Base-by-base conservation (phyloP, 176 grass and related monocot species). In the Pontederia crassipes region DNA sequence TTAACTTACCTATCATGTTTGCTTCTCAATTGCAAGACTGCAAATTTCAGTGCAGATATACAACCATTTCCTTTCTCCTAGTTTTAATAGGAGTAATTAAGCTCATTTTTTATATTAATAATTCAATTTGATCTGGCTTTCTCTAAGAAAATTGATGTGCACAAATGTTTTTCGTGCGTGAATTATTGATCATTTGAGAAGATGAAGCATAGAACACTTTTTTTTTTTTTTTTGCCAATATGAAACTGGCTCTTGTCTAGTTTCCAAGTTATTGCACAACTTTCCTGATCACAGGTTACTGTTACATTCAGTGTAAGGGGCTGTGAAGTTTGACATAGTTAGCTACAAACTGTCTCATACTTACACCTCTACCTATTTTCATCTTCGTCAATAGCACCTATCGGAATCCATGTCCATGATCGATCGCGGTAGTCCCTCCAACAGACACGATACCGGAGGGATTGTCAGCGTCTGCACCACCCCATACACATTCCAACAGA, bases 401-500 rank as follows among this genome's bases (percentile, higher is more conserved):
- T 74, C 26, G 29, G 15, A 73, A 49, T 50, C 79, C 9, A 9
- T 70, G 0, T 84, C 78, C 0, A 57, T 49, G n/a, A 58, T 7
- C 53, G 60, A 74, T 28, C 29, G 35, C 0, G 90, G 90, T 52
- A 68, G 47, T 57, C 90, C 90, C 0, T 76, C 77, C 26, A 68
- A 55, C 59, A 95, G 77, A 77, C 90, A 95, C 8, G 28, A 15
- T 17, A 88, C 52, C 4, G 92, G 92, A 49, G 92, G 92, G 54
- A 90, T 80, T 0, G 76, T 96, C 56, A 80, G 80, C 55, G 83
- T 71, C 28, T 61, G 48, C 4, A 75, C 40, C 24, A 8, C 72
- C 10, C 92, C 92, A 46, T 96, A 96, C 1, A 79, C 80, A 40
- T 88, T 96, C 92, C 92, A 96, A 68, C 92, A 96, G 80, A 96